These are phyloP conservation scores for Sporothrix brunneoviolacea DNA, from an alignment of 2,329 filamentous ascomycete species.

Conservation along the genomic window DNA sequence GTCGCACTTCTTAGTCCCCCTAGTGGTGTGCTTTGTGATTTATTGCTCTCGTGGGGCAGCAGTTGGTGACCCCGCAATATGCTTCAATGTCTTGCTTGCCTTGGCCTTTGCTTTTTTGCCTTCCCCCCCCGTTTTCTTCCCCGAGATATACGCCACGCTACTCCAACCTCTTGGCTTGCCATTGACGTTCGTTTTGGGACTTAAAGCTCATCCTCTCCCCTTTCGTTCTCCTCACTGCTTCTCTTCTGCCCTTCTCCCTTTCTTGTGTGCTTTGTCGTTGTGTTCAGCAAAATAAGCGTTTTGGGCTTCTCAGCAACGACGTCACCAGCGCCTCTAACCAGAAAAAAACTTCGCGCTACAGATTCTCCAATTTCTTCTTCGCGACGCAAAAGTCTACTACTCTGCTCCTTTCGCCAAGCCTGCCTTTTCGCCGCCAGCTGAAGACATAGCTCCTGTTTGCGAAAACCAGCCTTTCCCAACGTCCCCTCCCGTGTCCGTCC, in stretches of 20 bases:
- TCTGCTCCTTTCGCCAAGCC: slow-evolving; percentile 26
- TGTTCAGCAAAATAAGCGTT: not conserved
- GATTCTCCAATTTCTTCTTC: slow-evolving; percentile 42
- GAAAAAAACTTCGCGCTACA: not conserved
- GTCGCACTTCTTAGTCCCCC: not conserved
- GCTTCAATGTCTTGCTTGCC: not conserved
- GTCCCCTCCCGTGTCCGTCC: slow-evolving; percentile 45
- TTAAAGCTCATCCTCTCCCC: slow-evolving; percentile 1
- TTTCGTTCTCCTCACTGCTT: not conserved
- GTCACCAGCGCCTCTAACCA: slow-evolving; percentile 9
- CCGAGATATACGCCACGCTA: slow-evolving; percentile 1
- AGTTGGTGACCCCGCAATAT: slow-evolving; percentile 11
- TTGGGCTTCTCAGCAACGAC: slow-evolving; percentile 1
- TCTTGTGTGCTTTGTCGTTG: not conserved
- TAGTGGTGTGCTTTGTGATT: not conserved
- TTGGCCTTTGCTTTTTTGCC: not conserved
- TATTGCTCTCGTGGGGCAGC: not conserved
- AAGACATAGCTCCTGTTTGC: slow-evolving; percentile 41
- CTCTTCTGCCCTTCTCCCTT: not conserved
- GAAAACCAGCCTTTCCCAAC: slow-evolving; percentile 50
- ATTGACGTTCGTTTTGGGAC: not conserved
- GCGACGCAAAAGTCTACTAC: slow-evolving; percentile 41
- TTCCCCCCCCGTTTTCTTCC: not conserved
- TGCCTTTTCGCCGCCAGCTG: slow-evolving; percentile 37
- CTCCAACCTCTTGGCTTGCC: slow-evolving; percentile 2